phyloP scores from a whole-genome alignment of 768 basidiomycete genomes.

The Lyophyllum semitale region DNA sequence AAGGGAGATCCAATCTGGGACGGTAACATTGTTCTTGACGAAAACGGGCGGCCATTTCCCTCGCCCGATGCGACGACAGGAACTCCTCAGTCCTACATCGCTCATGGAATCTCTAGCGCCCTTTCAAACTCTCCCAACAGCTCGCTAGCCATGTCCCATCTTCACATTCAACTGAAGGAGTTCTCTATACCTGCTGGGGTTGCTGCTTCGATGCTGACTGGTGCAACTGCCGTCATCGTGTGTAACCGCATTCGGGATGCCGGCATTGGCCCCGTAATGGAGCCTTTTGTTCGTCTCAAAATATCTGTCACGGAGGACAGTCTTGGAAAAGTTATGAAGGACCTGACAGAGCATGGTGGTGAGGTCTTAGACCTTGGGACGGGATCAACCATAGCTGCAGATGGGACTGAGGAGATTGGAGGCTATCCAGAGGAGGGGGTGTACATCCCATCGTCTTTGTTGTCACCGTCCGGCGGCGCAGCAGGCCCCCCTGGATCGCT shows the following conservation, averaged over 20 bases:
- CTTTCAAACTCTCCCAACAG: slow-evolving; percentile 82
- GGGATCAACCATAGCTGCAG: slow-evolving; percentile 34
- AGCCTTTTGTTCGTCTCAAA: slow-evolving; percentile 75
- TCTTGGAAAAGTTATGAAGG: slow-evolving; percentile 79
- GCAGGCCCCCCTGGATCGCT: slow-evolving; percentile 31
- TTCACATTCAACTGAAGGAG: slow-evolving; percentile 56
- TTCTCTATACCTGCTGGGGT: slow-evolving; percentile 43
- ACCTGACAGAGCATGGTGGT: slow-evolving; percentile 83
- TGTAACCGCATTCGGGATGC: slow-evolving; percentile 61
- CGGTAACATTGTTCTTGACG: slow-evolving; percentile 71
- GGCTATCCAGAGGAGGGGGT: slow-evolving; percentile 62
- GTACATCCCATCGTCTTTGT: slow-evolving; percentile 73
- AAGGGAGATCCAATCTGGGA: slow-evolving; percentile 71
- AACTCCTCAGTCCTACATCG: slow-evolving; percentile 54
- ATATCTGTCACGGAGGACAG: slow-evolving; percentile 66
- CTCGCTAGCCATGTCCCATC: slow-evolving; percentile 65
- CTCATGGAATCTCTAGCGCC: slow-evolving; percentile 68
- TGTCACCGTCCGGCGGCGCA: slow-evolving; percentile 67
- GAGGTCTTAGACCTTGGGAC: slow-evolving; percentile 71
- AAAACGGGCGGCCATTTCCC: slow-evolving; percentile 50
- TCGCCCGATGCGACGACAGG: slow-evolving; percentile 50
- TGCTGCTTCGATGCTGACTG: slow-evolving; percentile 57
- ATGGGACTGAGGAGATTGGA: slow-evolving; percentile 38
- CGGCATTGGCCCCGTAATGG: slow-evolving; percentile 74
- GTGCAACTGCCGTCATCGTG: slow-evolving; percentile 64